phyloP scores from a whole-genome alignment of 108 stramenopile genomes.

The Fistulifera pelliculosa region DNA sequence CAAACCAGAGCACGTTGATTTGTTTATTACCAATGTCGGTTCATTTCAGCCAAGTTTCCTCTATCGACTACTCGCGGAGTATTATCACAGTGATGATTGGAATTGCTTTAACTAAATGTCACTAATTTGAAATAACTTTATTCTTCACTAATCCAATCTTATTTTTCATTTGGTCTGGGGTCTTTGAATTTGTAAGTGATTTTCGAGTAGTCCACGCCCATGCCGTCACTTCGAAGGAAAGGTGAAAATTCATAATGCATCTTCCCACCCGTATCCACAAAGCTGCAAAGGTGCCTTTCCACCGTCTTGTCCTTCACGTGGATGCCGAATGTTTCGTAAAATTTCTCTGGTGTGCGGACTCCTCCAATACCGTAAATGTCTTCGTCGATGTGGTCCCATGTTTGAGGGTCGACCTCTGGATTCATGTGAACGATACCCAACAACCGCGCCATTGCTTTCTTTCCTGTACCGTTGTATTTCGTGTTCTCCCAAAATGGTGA shows the following conservation, averaged over 20 bases:
- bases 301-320: slow-evolving; percentile 60
- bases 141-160: no score
- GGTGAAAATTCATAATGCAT: slow-evolving; percentile 62
- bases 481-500: slow-evolving; percentile 69
- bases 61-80: slow-evolving; percentile 89
- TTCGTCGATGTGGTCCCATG: slow-evolving; percentile 59
- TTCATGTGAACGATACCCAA: slow-evolving; percentile 87
- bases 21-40: slow-evolving; percentile 93
- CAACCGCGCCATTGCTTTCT: slow-evolving; percentile 67
- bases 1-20: slow-evolving; percentile 83
- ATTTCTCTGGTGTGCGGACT: slow-evolving; percentile 68
- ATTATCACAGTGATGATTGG: slow-evolving; percentile 92
- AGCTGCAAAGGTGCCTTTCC: slow-evolving; percentile 59
- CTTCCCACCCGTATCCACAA: slow-evolving; percentile 47
- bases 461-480: slow-evolving; percentile 46
- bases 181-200: slow-evolving; percentile 44
- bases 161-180: slow-evolving; percentile 9
- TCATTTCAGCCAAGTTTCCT: slow-evolving; percentile 94
- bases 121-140: no score
- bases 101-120: slow-evolving; percentile 39
- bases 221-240: slow-evolving; percentile 61
- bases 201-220: slow-evolving; percentile 76
- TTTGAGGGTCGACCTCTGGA: slow-evolving; percentile 42
- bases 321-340: slow-evolving; percentile 76
- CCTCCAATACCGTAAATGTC: slow-evolving; percentile 75